A percentile compares a stretch with the other conserved stretches of the same genome.
Evolutionary conservation across 1,139 yeast species (phyloP).

Genomic region (Blastobotrys aristatus): DNA sequence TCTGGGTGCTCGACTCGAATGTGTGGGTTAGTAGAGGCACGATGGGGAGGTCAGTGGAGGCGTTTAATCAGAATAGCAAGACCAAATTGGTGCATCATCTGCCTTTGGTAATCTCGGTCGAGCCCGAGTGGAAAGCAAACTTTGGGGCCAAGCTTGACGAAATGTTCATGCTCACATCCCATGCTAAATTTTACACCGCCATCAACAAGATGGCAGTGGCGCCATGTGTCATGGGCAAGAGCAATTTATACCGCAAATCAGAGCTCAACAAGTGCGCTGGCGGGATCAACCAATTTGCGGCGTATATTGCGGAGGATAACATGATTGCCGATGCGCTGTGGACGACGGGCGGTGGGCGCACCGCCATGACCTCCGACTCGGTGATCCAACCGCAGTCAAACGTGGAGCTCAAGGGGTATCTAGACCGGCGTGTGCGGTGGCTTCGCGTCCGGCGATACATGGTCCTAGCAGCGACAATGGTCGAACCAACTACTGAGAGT

Average conservation of each 20-base stretch:
- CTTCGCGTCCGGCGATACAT: conserved; percentile 81
- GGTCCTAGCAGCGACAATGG: conserved; percentile 78
- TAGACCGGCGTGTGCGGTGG: conserved; percentile 74
- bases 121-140: conserved; percentile 26
- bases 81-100: conserved; percentile 74
- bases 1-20: conserved; percentile 89
- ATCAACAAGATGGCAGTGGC: conserved; percentile 73
- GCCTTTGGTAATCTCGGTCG: conserved; percentile 55
- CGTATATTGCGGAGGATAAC: conserved; percentile 87
- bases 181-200: conserved; percentile 76
- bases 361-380: conserved; percentile 73
- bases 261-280: conserved; percentile 54
- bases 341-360: conserved; percentile 68
- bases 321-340: conserved; percentile 87
- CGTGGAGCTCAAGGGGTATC: conserved; percentile 48
- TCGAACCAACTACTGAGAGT: conserved; percentile 85
- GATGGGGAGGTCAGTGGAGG: conserved; percentile 57
- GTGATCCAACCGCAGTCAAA: conserved; percentile 72
- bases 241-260: conserved; percentile 68
- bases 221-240: conserved; percentile 92
- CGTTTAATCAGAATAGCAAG: conserved; percentile 44
- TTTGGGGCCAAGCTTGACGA: conserved; percentile 77
- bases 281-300: conserved; percentile 71
- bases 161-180: conserved; percentile 78
- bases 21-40: conserved; percentile 73